Base-by-base conservation (phyloP, 176 grass and related monocot species). In the Eremochloa ophiuroides region DNA sequence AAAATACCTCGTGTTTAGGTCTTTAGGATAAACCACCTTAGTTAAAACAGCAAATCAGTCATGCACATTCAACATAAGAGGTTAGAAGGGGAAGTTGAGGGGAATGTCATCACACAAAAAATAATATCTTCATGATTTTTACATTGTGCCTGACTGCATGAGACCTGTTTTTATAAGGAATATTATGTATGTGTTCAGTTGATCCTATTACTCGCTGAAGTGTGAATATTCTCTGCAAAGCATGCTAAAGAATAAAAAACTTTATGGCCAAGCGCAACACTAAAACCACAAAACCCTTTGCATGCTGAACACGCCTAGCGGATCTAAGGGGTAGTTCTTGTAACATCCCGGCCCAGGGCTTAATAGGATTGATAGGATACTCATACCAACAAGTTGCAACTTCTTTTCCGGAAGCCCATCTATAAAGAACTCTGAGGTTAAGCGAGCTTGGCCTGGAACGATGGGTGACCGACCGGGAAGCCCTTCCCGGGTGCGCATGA, bases 1-100 rank as follows among this genome's bases (percentile, higher is more conserved):
- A 39, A 74, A 43, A 82, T 66, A 82, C 41, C 34, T 70, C 59
- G n/a, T 65, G 50, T 63, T 80, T 82, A 83, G 61, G 34, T 4
- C 34, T 58, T 80, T 80, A 83, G 53, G 74, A 44, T 16, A 86
- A 12, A 51, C 3, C 10, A 48, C 69, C 11, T 62, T 75, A 22
- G 71, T n/a, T 34, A 18, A 34, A 35, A 40, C 29, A 78, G 18
- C 18, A 79, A 77, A 87, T 1, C 2, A 80, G 26, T 62, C 15
- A 43, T 44, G 48, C 16, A 13, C 27, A 16, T 41, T 22, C 22
- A 63, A 31, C 12, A 25, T 4, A 7, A 26, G 31, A 75, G 6
- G 6, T 53, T 47, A 33, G n/a, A 61, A 61, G 16, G 7, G 12
- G 10, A 81, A 84, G 44, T 11, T 37, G 16, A 27, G 63, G 5